A percentile compares a stretch with the other conserved stretches of the same genome.
These are phyloP conservation scores for Pachyrhizus erosus DNA, from an alignment of 306 rosid genomes.

Conservation along the genomic window DNA sequence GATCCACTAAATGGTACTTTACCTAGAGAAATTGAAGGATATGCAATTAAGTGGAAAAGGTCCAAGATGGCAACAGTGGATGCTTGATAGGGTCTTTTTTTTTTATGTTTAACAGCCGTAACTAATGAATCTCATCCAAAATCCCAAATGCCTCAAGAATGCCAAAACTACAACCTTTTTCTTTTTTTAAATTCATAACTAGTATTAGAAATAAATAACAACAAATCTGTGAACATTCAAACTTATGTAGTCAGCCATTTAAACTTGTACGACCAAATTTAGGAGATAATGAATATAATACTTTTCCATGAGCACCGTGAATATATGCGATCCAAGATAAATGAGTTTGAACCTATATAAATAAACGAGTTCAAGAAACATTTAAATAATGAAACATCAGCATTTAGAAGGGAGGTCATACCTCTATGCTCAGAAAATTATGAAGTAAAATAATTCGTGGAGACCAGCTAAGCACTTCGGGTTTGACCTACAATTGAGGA, in stretches of 20 bases:
- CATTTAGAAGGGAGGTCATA: conserved; percentile 43
- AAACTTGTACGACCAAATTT: too few relatives aligned
- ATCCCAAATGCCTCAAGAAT: background rate
- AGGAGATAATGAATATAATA: background rate
- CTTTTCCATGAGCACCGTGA: background rate
- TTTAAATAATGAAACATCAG: conserved; percentile 29
- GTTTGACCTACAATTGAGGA: conserved; percentile 69
- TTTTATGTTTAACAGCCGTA: background rate
- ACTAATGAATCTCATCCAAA: conserved; percentile 7
- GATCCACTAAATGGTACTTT: background rate
- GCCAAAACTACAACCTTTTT: background rate
- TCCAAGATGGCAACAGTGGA: background rate
- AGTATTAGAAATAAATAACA: conserved; percentile 8
- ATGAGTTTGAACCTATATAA: conserved; percentile 25
- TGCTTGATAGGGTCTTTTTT: background rate
- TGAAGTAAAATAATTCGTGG: conserved; percentile 89
- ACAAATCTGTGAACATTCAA: conserved; percentile 5
- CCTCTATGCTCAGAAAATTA: conserved; percentile 89
- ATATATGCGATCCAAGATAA: background rate
- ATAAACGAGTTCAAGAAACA: conserved; percentile 10
- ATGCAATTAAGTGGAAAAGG: background rate
- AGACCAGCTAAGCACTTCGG: conserved; percentile 93
- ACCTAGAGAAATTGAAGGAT: background rate
- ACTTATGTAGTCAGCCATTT: background rate
- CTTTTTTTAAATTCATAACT: background rate